Evolutionary conservation across 2,329 filamentous ascomycete genomes (phyloP), one percentile per base, ranked within the genome.

Genomic region (Zasmidium angulare): DNA sequence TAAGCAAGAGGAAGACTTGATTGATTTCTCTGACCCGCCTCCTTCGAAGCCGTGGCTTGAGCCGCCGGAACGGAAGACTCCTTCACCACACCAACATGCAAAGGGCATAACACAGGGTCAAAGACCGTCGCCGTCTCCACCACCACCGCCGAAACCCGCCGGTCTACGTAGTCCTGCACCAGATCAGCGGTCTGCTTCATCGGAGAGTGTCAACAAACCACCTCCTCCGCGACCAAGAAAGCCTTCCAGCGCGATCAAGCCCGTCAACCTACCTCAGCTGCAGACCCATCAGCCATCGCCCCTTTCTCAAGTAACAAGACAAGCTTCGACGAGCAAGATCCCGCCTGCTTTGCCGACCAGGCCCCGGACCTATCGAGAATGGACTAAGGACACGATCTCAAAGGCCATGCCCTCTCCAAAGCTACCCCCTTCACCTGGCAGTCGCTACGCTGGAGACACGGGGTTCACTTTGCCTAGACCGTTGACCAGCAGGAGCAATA

Each of bases 21-120:
- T 82, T 48, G 78, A 81, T 59, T 74, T 81, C 22, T 78, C 75
- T n/a, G 78, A 81, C 31, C 64, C 55, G 6, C 53, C 57, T 9
- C 65, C 59, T 51, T 68, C 61, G 1, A 76, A 70, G 62, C 66
- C 72, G 21, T 66, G 64, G 63, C 51, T 68, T 17, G 60, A 63
- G 43, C 55, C 60, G 7, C 59, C 64, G 1, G 31, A n/a, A 19
- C 31, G 60, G 12, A 62, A 36, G 2, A 21, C 23, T 29, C 46
- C 59, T 21, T 50, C 59, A 31, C 17, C 51, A 21, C 50, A 36
- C 14, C 51, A 53, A 21, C 46, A 31, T 19, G 9, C 36, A 7
- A 50, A 74, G 71, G 50, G 66, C 57, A 17, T 71, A 61, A 47
- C 74, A 67, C 10, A 69, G 55, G 56, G 53, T 3, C 49, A 57